Conservation (phyloP, 495 filamentous ascomycete genomes). For the Stereocaulon alpinum region DNA sequence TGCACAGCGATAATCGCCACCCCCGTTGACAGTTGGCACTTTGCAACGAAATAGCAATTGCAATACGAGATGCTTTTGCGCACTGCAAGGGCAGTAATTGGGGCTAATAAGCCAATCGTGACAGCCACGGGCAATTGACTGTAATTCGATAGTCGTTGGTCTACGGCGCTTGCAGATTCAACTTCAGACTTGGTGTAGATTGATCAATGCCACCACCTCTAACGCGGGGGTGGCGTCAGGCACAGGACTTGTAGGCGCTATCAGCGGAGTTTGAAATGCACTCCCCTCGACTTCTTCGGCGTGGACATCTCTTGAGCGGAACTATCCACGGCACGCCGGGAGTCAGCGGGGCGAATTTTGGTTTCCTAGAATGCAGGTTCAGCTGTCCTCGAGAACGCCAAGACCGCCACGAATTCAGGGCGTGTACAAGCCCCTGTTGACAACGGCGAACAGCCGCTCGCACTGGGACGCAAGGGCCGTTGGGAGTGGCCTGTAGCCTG, state of each 20-base stretch:
- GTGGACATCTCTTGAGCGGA: conserved; percentile 1
- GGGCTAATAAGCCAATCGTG: neutral
- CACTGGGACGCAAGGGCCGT: neutral
- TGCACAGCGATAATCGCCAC: neutral
- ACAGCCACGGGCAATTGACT: neutral
- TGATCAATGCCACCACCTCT: neutral
- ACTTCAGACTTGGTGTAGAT: neutral
- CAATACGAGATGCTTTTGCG: neutral
- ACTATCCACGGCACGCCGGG: neutral
- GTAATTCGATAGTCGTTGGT: neutral
- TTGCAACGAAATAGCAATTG: conserved; percentile 3
- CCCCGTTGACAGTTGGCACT: conserved; percentile 1
- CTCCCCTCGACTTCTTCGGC: neutral
- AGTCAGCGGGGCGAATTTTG: conserved; percentile 2
- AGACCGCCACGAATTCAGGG: neutral
- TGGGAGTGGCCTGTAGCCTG: neutral
- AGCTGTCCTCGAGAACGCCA: conserved; percentile 5
- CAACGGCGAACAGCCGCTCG: conserved; percentile 3
- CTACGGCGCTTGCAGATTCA: conserved; percentile 2
- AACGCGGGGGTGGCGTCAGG: neutral
- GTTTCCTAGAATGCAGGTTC: conserved; percentile 1
- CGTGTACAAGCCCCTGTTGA: neutral
- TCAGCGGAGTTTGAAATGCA: neutral
- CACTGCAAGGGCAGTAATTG: neutral
- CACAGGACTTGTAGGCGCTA: neutral